Percentiles rank a stretch among this genome's conserved stretches.
These are phyloP conservation scores for Yamadazyma spencermartinsiae DNA, from an alignment of 1,139 yeast genomes.

Conservation along the genomic window DNA sequence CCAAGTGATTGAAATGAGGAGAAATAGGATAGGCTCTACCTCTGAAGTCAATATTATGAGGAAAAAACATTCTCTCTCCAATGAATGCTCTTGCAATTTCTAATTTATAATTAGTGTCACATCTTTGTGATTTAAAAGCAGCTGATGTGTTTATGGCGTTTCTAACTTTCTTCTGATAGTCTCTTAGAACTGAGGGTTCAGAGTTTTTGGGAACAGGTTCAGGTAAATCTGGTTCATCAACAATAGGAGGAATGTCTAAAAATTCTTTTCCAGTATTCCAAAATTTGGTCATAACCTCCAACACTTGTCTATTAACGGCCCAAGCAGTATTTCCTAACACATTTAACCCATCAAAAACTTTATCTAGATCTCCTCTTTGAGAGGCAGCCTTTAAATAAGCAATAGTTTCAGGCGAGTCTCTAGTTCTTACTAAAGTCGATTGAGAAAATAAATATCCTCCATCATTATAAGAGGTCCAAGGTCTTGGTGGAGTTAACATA, in stretches of 20 bases:
- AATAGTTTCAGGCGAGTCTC: constrained; percentile 84
- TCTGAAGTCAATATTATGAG: constrained; percentile 91
- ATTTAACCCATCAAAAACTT: constrained; percentile 79
- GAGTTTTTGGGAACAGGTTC: constrained; percentile 62
- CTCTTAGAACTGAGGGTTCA: constrained; percentile 71
- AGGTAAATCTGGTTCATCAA: constrained; percentile 58
- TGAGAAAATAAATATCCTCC: constrained; percentile 82
- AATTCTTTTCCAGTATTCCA: constrained; percentile 88
- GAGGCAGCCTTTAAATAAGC: constrained; percentile 89
- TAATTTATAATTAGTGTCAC: constrained; percentile 88
- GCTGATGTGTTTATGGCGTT: constrained; percentile 60
- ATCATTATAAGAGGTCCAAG: constrained; percentile 77
- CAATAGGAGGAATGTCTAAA: constrained; percentile 74
- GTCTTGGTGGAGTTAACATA: constrained; percentile 86
- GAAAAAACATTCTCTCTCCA: constrained; percentile 88
- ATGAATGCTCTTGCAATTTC: constrained; percentile 93
- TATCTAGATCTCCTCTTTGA: constrained; percentile 60
- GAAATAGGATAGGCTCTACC: constrained; percentile 96
- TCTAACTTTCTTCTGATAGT: constrained; percentile 65
- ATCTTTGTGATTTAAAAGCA: constrained; percentile 78
- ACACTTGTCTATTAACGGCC: constrained; percentile 79
- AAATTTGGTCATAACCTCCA: constrained; percentile 66
- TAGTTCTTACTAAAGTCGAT: constrained; percentile 67
- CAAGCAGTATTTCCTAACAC: constrained; percentile 88
- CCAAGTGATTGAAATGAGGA: constrained; percentile 78